Evolutionary conservation across 306 rosid genomes (phyloP).

Genomic region (Fagus sylvatica): DNA sequence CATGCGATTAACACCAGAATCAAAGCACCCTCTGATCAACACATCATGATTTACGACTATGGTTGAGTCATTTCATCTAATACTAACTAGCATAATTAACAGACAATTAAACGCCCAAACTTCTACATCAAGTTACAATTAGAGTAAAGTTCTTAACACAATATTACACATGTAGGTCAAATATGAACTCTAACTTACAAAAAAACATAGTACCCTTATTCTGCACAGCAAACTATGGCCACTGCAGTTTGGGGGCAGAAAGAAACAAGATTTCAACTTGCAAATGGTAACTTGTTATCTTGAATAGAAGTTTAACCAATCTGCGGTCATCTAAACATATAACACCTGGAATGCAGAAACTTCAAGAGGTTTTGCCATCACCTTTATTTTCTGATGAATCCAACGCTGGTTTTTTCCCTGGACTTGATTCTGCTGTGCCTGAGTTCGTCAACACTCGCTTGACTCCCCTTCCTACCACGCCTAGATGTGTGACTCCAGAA

Average conservation of each 20-base stretch:
- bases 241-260: neutral
- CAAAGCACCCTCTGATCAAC: neutral
- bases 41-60: neutral
- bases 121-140: neutral
- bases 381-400: conserved; percentile 61
- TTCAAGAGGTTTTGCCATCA: conserved; percentile 50
- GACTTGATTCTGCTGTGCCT: conserved; percentile 45
- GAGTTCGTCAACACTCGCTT: conserved; percentile 63
- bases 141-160: neutral
- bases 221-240: neutral
- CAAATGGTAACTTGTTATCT: neutral
- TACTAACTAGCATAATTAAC: neutral
- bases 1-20: neutral
- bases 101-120: neutral
- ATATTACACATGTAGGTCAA: neutral
- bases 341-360: conserved; percentile 19
- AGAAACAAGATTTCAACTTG: neutral
- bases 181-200: neutral
- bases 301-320: neutral
- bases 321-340: conserved; percentile 15
- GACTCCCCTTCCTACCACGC: conserved; percentile 96
- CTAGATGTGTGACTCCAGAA: conserved; percentile 87
- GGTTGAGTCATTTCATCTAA: neutral
- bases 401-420: conserved; percentile 58
- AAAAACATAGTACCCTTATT: neutral